These are phyloP conservation scores for Zhuliangozyma blackwelliae DNA, from an alignment of 1,139 yeast genomes.

Conservation along the genomic window DNA sequence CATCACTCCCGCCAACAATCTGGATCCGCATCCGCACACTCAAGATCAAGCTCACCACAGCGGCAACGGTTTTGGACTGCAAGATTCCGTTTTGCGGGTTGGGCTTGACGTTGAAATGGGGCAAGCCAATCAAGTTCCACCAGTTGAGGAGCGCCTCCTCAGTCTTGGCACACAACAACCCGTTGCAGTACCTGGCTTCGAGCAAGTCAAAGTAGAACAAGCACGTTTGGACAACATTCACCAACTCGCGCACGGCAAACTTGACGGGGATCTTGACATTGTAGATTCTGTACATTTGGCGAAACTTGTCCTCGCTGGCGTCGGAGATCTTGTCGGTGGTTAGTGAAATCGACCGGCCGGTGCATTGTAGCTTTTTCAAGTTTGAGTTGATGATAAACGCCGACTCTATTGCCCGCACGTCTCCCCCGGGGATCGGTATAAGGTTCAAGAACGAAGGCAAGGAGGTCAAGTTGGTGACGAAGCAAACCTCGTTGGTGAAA, in stretches of 20 bases:
- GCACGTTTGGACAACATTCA: conserved; percentile 68
- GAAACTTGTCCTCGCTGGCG: conserved; percentile 78
- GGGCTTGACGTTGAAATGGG: conserved; percentile 51
- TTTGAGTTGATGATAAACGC: conserved; percentile 70
- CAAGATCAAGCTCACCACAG: conserved; percentile 58
- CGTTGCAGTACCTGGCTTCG: conserved; percentile 72
- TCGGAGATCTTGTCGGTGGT: conserved; percentile 62
- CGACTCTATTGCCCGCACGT: conserved; percentile 48
- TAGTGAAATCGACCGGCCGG: conserved; percentile 76
- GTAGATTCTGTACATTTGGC: conserved; percentile 62
- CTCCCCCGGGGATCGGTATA: conserved; percentile 67
- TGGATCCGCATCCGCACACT: conserved; percentile 63
- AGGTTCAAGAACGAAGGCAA: conserved; percentile 73
- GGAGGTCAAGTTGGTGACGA: conserved; percentile 76
- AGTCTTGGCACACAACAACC: conserved; percentile 74
- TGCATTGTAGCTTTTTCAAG: conserved; percentile 72
- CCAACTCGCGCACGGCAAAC: conserved; percentile 72
- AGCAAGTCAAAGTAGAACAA: conserved; percentile 74
- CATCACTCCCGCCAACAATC: conserved; percentile 68
- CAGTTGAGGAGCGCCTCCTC: conserved; percentile 67
- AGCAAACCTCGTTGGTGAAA: conserved; percentile 40
- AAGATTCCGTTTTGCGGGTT: conserved; percentile 47
- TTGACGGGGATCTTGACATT: conserved; percentile 46
- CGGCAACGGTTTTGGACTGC: conserved; percentile 64
- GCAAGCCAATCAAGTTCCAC: conserved; percentile 78